Percentiles rank a stretch among this genome's conserved stretches.
phyloP scores from a whole-genome alignment of 2,329 filamentous ascomycete genomes.

The Emmonsiellopsis sp. region DNA sequence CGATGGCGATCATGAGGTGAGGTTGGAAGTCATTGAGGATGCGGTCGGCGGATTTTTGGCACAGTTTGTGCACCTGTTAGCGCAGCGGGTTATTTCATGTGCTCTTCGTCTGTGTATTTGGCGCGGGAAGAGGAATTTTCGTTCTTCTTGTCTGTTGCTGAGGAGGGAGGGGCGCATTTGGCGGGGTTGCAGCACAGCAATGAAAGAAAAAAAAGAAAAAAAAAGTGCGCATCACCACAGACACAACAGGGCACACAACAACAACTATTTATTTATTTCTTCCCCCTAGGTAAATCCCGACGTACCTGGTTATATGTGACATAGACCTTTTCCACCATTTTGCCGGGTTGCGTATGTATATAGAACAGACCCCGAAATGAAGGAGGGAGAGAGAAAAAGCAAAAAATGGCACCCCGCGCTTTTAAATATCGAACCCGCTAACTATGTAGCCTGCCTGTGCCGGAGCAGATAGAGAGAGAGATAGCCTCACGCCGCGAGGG shows the following conservation, averaged over 20 bases:
- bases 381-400: not conserved
- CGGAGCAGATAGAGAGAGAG: no score
- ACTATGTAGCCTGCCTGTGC: no score
- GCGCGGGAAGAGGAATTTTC: not conserved
- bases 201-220: no score
- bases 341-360: conserved; percentile 20
- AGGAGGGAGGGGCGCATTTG: no score
- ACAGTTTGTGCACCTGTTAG: conserved; percentile 86
- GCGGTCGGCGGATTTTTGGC: conserved; percentile 69
- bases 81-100: conserved; percentile 6
- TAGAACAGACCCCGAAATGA: no score
- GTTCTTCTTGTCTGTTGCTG: not conserved
- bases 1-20: conserved; percentile 96
- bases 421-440: not conserved
- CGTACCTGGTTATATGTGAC: conserved; percentile 86
- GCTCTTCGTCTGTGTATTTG: conserved; percentile 1
- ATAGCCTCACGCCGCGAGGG: no score
- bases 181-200: no score
- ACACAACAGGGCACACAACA: not conserved
- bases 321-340: conserved; percentile 77
- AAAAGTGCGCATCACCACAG: no score
- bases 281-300: conserved; percentile 1
- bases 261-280: not conserved
- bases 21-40: conserved; percentile 83
- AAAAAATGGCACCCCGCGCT: not conserved